Conservation (phyloP, 805 yeast genomes). For the Candida arabinofermentans region DNA sequence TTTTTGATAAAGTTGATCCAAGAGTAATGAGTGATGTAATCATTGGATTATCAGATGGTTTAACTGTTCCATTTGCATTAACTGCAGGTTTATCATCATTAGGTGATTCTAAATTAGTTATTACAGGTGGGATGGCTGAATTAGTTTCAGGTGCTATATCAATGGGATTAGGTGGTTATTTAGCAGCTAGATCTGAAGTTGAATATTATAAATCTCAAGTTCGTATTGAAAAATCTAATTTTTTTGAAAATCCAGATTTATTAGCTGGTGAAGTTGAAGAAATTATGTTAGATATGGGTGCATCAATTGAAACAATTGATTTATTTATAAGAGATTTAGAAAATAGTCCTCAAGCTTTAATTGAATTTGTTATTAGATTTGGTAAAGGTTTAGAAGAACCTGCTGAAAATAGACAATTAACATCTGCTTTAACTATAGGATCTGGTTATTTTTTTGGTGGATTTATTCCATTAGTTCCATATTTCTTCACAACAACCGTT, state of each 20-base stretch:
- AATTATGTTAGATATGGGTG: constrained; percentile 69
- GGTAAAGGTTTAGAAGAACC: constrained; percentile 96
- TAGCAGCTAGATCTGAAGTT: constrained; percentile 88
- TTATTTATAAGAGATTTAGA: constrained; percentile 76
- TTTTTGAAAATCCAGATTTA: constrained; percentile 59
- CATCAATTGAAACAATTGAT: constrained; percentile 67
- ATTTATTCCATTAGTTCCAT: constrained; percentile 84
- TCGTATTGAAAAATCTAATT: constrained; percentile 61
- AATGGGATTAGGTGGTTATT: constrained; percentile 96
- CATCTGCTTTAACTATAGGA: constrained; percentile 89
- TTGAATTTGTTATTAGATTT: constrained; percentile 80
- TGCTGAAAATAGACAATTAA: constrained; percentile 83
- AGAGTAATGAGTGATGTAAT: constrained; percentile 91
- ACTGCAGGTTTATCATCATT: constrained; percentile 93
- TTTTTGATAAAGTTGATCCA: constrained; percentile 68
- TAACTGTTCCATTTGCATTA: constrained; percentile 97
- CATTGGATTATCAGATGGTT: constrained; percentile 92
- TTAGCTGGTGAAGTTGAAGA: constrained; percentile 79
- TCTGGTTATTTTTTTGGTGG: constrained; percentile 88
- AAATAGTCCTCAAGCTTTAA: constrained; percentile 69
- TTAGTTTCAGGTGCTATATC: constrained; percentile 94
- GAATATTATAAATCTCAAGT: constrained; percentile 74
- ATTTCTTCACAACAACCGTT: constrained; percentile 77
- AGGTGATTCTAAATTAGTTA: constrained; percentile 85
- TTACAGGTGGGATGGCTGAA: constrained; percentile 98